These are phyloP conservation scores for Serendipita vermifera DNA, from an alignment of 768 basidiomycete species.

Conservation along the genomic window DNA sequence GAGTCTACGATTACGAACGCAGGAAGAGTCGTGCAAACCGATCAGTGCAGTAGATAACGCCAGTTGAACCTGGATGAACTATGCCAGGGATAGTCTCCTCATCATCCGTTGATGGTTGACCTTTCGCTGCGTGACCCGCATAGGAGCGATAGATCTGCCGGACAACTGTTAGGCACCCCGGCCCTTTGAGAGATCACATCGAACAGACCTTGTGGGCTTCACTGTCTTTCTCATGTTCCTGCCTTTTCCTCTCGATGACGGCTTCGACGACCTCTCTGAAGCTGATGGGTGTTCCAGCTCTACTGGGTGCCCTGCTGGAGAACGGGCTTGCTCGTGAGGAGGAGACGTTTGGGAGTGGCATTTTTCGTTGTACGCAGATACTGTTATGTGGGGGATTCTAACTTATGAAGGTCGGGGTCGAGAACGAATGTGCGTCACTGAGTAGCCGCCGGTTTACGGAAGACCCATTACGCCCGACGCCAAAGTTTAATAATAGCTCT, in stretches of 20 bases:
- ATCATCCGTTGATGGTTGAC: slow-evolving; percentile 52
- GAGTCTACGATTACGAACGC: no score
- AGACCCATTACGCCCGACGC: no score
- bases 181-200: slow-evolving; percentile 26
- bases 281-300: no score
- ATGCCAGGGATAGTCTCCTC: slow-evolving; percentile 87
- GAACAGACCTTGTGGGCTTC: slow-evolving; percentile 66
- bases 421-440: no score
- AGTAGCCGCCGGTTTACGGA: no score
- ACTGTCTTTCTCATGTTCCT: slow-evolving; percentile 68
- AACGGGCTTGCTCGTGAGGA: no score
- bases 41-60: slow-evolving; percentile 73
- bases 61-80: slow-evolving; percentile 53
- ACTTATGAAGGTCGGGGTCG: no score
- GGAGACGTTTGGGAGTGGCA: no score
- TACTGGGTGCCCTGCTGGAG: no score
- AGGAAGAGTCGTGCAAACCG: slow-evolving; percentile 27
- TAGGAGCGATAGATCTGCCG: slow-evolving; percentile 13
- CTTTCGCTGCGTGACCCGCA: slow-evolving; percentile 54
- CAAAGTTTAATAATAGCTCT: no score
- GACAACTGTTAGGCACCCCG: slow-evolving; percentile 13
- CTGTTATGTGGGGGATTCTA: no score
- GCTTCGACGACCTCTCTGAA: slow-evolving; percentile 15
- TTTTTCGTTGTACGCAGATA: no score
- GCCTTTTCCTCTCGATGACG: slow-evolving; percentile 50